Percentiles rank a stretch among this genome's conserved stretches.
Conservation (phyloP, 257 asterid genomes). For the Anisodus acutangulus region DNA sequence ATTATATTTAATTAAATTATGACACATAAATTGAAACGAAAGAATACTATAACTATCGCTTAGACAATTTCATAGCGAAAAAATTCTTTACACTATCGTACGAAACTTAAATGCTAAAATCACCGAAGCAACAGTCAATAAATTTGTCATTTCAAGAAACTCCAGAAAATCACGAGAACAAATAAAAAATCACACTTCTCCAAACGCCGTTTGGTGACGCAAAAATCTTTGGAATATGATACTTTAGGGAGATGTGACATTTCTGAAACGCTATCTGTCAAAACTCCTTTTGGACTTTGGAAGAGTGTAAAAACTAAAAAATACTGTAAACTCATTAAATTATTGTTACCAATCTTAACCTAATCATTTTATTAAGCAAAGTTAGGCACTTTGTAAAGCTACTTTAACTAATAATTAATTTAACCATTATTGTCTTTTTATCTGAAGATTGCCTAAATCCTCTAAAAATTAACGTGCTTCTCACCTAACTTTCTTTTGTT, state of each 20-base stretch:
- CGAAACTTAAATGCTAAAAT: too few species aligned
- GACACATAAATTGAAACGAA: too few species aligned
- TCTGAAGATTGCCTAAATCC: neutral
- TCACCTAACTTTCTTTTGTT: constrained; percentile 30
- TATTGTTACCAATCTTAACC: constrained; percentile 33
- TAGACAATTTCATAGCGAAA: too few species aligned
- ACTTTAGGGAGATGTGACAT: constrained; percentile 40
- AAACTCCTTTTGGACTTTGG: constrained; percentile 42
- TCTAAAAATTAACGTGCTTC: constrained; percentile 27
- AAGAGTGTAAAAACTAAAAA: constrained; percentile 21
- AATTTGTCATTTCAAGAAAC: constrained; percentile 29
- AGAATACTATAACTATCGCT: too few species aligned
- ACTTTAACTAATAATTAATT: constrained; percentile 33
- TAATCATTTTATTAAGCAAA: constrained; percentile 53
- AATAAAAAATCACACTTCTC: neutral
- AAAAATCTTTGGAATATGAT: constrained; percentile 15
- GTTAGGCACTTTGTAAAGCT: constrained; percentile 49
- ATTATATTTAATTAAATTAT: too few species aligned
- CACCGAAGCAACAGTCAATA: constrained; percentile 24
- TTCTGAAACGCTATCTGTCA: constrained; percentile 25
- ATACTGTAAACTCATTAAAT: constrained; percentile 6
- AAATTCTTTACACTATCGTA: too few species aligned
- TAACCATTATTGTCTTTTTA: constrained; percentile 20
- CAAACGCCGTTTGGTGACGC: constrained; percentile 7
- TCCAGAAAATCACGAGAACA: neutral